Conservation (phyloP, 192 early-diverging fungal genomes). For the Coemansia sp. region DNA sequence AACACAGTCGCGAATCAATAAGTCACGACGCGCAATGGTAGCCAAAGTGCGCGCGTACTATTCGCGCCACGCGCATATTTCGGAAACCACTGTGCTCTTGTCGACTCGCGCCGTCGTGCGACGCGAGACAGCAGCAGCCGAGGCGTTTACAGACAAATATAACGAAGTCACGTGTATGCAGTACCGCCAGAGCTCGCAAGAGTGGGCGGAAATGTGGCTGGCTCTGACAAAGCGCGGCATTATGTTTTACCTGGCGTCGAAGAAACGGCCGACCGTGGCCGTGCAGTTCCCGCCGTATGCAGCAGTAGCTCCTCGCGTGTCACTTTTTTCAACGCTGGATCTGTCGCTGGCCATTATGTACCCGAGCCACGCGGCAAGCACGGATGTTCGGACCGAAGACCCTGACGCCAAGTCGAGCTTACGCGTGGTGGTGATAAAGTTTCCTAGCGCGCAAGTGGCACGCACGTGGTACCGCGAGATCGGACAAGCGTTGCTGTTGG, state of each 20-base stretch:
- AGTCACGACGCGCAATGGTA: constrained; percentile 17
- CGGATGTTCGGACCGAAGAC: constrained; percentile 14
- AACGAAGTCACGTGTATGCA: constrained; percentile 40
- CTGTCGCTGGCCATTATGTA: constrained; percentile 49
- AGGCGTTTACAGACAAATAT: constrained; percentile 30
- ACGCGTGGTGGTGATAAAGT: constrained; percentile 36
- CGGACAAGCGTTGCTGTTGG: constrained; percentile 32
- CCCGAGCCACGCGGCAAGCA: constrained; percentile 9
- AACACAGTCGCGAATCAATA: constrained; percentile 8
- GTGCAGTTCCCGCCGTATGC: constrained; percentile 31
- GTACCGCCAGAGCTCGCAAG: constrained; percentile 31
- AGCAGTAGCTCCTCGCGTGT: constrained; percentile 34
- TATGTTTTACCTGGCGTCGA: constrained; percentile 32
- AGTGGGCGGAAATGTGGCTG: constrained; percentile 52
- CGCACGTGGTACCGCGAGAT: constrained; percentile 46
- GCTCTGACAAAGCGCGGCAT: constrained; percentile 41
- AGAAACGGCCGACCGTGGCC: constrained; percentile 24
- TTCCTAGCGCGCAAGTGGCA: constrained; percentile 42
- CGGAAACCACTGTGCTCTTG: constrained; percentile 33
- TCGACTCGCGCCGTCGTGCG: constrained; percentile 41
- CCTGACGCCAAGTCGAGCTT: constrained; percentile 13
- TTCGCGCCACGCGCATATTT: constrained; percentile 21
- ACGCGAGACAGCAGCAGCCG: constrained; percentile 23
- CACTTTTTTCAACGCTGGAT: constrained; percentile 52
- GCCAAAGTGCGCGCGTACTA: constrained; percentile 36